Base-by-base conservation (phyloP, 1,284 basidiomycete genomes). In the Fomitiporia mediterranea region DNA sequence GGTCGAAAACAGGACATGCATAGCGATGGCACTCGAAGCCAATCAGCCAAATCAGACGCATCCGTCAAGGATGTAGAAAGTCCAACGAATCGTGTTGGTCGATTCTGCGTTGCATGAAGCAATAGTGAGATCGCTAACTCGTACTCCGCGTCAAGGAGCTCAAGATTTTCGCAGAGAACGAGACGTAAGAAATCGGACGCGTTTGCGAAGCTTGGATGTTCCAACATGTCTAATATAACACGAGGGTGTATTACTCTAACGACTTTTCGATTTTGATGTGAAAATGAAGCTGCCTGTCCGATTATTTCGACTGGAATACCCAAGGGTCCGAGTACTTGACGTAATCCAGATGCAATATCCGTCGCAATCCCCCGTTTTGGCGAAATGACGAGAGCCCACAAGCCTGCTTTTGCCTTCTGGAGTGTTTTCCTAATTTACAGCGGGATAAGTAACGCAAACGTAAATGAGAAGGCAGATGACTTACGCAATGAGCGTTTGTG, bases 121-220 rank as follows among this genome's bases (percentile, higher is more conserved):
- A 91, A 76, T 7, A 88, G 71, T 9, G 91, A 82, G 23, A 97
- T 67, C 2, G 80, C 82, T 4, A 98, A 77, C 68, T 99, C 98
- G 71, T 97, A 98, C 1, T 76, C 71, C 2, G 85, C 73, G 65
- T 93, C 84, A 47, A 99, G 75, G 27, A 91, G 81, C 64, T 99
- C 93, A 19, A 99, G 72, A 64, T 91, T 88, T 62, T 98, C 94
- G 56, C 89, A 86, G 1, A 98, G 67, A 27, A 95, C 81, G 32
- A 97, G 70, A 55, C 79, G 74, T 19, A 93, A 73, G 38, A 73
- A 72, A 0, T 68, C 65, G 6, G 81, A 64, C 23, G 74, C 68
- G 46, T 56, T 44, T 30, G 44, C 57, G 39, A 28, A 62, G 52
- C 60, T 59, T 62, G 66, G 28, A 64, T 61, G 60, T 8, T 72